Evolutionary conservation across 1,139 yeast genomes (phyloP), one percentile per base, ranked within the genome.

Genomic region (Martiniozyma asiatica): DNA sequence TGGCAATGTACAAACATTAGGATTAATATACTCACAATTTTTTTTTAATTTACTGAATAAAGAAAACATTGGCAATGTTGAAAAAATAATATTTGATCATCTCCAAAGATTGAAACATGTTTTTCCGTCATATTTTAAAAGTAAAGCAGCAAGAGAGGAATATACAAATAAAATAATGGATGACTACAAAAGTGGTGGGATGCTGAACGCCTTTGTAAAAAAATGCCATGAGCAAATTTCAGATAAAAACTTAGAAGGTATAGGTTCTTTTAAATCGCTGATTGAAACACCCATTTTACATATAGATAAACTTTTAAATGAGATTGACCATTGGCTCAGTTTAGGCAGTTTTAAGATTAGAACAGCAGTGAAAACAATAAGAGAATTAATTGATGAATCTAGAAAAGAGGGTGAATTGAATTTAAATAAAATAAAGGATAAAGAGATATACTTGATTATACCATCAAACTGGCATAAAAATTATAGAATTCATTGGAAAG

Each of bases 1-100:
- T 35, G 51, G 53, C 6, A 48, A 48, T 30, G 30, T 42, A 12
- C 36, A 38, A 20, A 42, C 43, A 12, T 29, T 48, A 23, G 27
- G 37, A 7, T 32, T 38, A 8, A 35, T 48, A 2, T 43, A 44
- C 25, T 34, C 39, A 13, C 26, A 39, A 3, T 43, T 48, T 25
- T 28, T 38, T 4, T 32, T 33, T 22, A 33, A 35, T 11, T 14
- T 45, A 4, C 12, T 27, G 5, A 35, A 29, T 16, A 25, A 23
- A 11, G 27, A 11, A 14, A 14, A 19, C 5, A 25, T 24, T 10
- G 25, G 25, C 7, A 34, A 34, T 21, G 16, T 34, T n/a, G 33
- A 37, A 27, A 30, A 37, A 9, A 20, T 33, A 6, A 22, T 46
- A 2, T 26, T 29, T 15, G 48, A 45, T 20, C 32, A 43, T 29